Percentiles rank a stretch among this genome's conserved stretches.
phyloP scores from a whole-genome alignment of 306 rosid genomes.

The Macrotyloma uniflorum region DNA sequence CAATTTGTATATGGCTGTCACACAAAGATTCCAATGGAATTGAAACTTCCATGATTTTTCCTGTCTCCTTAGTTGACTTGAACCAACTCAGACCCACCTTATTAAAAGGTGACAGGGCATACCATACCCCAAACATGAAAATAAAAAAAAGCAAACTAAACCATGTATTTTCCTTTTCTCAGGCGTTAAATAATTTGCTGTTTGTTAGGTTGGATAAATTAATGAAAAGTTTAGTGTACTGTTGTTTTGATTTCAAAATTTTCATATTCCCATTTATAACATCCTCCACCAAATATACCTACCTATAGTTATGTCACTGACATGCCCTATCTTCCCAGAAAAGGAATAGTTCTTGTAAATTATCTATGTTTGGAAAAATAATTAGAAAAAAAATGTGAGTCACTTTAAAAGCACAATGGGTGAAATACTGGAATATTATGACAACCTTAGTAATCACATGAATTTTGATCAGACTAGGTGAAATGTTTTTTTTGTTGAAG shows the following conservation, averaged over 20 bases:
- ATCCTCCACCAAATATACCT: neutral
- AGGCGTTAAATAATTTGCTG: neutral
- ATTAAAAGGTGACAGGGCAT: neutral
- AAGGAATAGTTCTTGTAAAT: no score
- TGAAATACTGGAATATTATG: no score
- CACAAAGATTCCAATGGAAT: slow-evolving; percentile 38
- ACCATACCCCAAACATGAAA: neutral
- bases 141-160: neutral
- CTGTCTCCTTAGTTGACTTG: slow-evolving; percentile 35
- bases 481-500: slow-evolving; percentile 5
- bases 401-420: no score
- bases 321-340: no score
- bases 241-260: neutral
- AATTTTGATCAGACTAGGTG: neutral
- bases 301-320: neutral
- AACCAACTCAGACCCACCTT: slow-evolving; percentile 26
- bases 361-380: no score
- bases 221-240: neutral
- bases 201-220: neutral
- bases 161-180: neutral
- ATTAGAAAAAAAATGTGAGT: no score
- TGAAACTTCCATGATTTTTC: slow-evolving; percentile 27
- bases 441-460: neutral
- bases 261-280: neutral
- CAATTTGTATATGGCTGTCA: slow-evolving; percentile 52